Evolutionary conservation across 78 protist species (phyloP), one percentile per base, ranked within the genome.

Genomic region (Protostelium mycophagum): DNA sequence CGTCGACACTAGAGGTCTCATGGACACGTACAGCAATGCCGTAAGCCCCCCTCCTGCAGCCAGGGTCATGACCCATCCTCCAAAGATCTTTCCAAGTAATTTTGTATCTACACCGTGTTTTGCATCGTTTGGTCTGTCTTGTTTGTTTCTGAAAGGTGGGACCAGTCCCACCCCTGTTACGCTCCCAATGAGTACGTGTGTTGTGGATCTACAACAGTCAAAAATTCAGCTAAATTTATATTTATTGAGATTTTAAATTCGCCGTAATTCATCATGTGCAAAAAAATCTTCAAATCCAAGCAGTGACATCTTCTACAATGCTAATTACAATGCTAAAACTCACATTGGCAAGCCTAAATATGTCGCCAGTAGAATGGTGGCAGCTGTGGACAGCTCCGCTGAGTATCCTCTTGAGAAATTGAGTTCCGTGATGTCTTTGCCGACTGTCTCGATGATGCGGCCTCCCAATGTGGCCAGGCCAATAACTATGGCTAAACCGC

Each of bases 271-370:
- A n/a, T n/a, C n/a, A n/a, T n/a, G n/a, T n/a, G n/a, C n/a, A n/a
- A n/a, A n/a, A n/a, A n/a, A n/a, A n/a, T n/a, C n/a, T n/a, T n/a
- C n/a, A n/a, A n/a, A n/a, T n/a, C n/a, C n/a, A n/a, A n/a, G n/a
- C n/a, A n/a, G n/a, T n/a, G n/a, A n/a, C n/a, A n/a, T n/a, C n/a
- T n/a, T n/a, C n/a, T n/a, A n/a, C n/a, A n/a, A n/a, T n/a, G n/a
- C n/a, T n/a, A n/a, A n/a, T n/a, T n/a, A n/a, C n/a, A n/a, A n/a
- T n/a, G n/a, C n/a, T n/a, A n/a, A 25, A 5, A 51, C 73, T 51
- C 73, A 93, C 9, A 93, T 34, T 36, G 95, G 95, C 25, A 93
- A 16, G 1, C 95, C 95, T 34, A 93, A 28, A 34, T 63, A 1
- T 35, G 90, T 36, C 1, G 91, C 91, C 38, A 90, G 34, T 25